A percentile compares a stretch with the other conserved stretches of the same genome.
Evolutionary conservation across 2,329 filamentous ascomycete genomes (phyloP).

Genomic region (Pseudogymnoascus sp.): DNA sequence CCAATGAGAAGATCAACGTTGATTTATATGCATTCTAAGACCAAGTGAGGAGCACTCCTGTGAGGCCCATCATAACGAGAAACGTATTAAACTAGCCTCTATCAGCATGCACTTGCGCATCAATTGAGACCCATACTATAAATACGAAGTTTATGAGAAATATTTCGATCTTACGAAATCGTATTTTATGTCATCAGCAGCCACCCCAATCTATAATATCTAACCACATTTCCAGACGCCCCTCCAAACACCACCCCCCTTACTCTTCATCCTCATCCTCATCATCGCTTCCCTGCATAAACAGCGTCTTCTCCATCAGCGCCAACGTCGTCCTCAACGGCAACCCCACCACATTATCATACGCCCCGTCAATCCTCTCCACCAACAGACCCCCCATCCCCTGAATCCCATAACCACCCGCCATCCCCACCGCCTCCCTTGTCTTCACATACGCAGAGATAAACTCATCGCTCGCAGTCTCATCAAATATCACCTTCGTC

Average conservation of each 20-base stretch:
- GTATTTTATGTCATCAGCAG: not conserved
- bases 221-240: constrained; percentile 1
- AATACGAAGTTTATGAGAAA: not conserved
- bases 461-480: constrained; percentile 67
- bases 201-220: constrained; percentile 1
- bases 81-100: not conserved
- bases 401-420: constrained; percentile 90
- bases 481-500: constrained; percentile 81
- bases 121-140: not conserved
- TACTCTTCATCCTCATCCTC: constrained; percentile 34
- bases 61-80: not conserved
- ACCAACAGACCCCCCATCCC: constrained; percentile 79
- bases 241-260: not conserved
- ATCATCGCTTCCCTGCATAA: constrained; percentile 55
- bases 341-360: constrained; percentile 90
- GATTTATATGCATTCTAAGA: not conserved
- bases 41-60: not conserved
- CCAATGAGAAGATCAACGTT: not conserved
- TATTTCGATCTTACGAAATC: not conserved
- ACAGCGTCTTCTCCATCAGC: constrained; percentile 81
- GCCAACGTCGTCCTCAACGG: constrained; percentile 70
- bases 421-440: constrained; percentile 89
- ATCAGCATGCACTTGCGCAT: not conserved
- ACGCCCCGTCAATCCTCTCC: constrained; percentile 78
- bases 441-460: constrained; percentile 70